Percentiles rank a stretch among this genome's conserved stretches.
phyloP scores from a whole-genome alignment of 768 basidiomycete genomes.

The Candolleomyces aberdarensis region DNA sequence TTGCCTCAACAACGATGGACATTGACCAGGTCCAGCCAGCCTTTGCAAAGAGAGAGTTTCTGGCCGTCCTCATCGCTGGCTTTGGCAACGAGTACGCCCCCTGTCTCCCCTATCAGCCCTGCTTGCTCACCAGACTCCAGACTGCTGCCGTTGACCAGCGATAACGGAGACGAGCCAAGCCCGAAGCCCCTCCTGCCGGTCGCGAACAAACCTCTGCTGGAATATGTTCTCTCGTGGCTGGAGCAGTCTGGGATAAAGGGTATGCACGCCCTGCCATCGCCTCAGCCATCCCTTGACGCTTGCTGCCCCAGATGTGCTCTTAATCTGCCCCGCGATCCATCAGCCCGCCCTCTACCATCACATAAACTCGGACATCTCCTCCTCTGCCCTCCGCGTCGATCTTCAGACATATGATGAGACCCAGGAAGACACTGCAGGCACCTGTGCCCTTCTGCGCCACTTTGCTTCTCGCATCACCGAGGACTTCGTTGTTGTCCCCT shows the following conservation, averaged over 20 bases:
- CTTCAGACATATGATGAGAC: constrained; percentile 80
- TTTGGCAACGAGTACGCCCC: constrained; percentile 82
- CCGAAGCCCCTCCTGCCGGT: constrained; percentile 88
- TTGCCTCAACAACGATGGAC: constrained; percentile 46
- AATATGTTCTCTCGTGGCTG: constrained; percentile 82
- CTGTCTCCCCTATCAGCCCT: constrained; percentile 2
- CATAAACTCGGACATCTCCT: constrained; percentile 73
- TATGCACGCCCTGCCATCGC: constrained; percentile 24
- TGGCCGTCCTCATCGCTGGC: constrained; percentile 85
- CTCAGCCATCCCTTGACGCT: constrained; percentile 8
- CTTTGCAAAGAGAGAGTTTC: constrained; percentile 69
- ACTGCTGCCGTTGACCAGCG: constrained; percentile 68
- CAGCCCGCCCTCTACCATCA: constrained; percentile 77
- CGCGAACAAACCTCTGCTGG: constrained; percentile 84
- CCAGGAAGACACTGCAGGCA: constrained; percentile 61
- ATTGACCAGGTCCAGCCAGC: constrained; percentile 54
- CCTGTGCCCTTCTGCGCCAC: constrained; percentile 72
- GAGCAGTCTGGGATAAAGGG: constrained; percentile 85
- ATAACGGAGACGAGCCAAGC: constrained; percentile 77
- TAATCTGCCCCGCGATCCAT: constrained; percentile 81
- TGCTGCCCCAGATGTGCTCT: constrained; percentile 63
- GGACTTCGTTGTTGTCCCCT: constrained; percentile 89
- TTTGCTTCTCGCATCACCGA: constrained; percentile 73
- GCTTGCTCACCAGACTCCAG: constrained; percentile 35
- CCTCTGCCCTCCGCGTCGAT: constrained; percentile 68